Conservation (phyloP, 768 basidiomycete genomes). For the Terana coerulea region DNA sequence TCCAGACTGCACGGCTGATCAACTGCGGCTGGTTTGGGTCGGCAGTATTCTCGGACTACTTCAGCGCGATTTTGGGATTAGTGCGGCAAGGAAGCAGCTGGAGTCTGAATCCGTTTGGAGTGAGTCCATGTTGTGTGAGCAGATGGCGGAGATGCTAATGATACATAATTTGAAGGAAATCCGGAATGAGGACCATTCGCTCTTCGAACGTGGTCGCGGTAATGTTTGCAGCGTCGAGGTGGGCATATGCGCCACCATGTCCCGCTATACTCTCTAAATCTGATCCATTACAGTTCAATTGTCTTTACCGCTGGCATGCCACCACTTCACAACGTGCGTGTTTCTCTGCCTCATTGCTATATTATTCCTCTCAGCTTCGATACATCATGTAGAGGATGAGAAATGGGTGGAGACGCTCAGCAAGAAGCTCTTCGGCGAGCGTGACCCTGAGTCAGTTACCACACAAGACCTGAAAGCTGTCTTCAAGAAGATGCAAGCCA, state of each 20-base stretch:
- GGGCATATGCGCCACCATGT: neutral
- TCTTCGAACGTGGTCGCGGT: conserved; percentile 77
- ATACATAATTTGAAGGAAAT: conserved; percentile 48
- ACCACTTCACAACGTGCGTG: conserved; percentile 50
- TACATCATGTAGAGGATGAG: conserved; percentile 49
- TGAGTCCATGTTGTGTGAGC: conserved; percentile 26
- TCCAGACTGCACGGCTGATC: conserved; percentile 74
- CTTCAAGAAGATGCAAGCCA: conserved; percentile 34
- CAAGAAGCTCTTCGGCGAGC: conserved; percentile 48
- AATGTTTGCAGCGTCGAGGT: conserved; percentile 84
- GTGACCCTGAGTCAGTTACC: conserved; percentile 43
- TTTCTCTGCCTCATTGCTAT: neutral
- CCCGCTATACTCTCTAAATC: too few species aligned
- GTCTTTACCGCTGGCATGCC: conserved; percentile 84
- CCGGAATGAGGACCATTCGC: conserved; percentile 51
- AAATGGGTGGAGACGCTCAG: conserved; percentile 58
- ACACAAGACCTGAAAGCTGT: conserved; percentile 48
- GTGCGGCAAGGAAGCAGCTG: conserved; percentile 71
- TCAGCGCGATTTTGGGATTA: conserved; percentile 76
- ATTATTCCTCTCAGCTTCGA: neutral
- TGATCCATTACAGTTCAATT: conserved; percentile 63
- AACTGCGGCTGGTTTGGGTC: conserved; percentile 80
- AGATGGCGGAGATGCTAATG: neutral
- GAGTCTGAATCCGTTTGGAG: conserved; percentile 73
- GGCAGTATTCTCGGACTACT: conserved; percentile 82